phyloP scores from a whole-genome alignment of 1,284 basidiomycete species.

The Leccinum insolens region DNA sequence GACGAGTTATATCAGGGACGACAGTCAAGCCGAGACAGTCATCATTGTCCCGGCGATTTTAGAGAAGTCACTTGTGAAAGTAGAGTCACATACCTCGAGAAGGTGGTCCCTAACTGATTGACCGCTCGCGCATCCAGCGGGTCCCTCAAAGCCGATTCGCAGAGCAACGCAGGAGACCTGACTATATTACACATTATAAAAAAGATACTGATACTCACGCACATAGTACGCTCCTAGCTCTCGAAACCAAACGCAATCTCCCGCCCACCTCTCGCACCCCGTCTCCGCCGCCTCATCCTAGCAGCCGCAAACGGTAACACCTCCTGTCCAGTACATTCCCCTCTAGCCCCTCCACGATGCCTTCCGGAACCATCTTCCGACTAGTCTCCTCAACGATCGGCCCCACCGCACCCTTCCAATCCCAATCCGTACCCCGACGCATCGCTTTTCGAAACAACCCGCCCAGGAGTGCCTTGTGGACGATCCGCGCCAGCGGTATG shows the following conservation, averaged over 20 bases:
- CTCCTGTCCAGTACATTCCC: background rate
- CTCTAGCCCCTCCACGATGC: background rate
- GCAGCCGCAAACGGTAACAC: constrained; percentile 27
- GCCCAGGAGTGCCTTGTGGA: constrained; percentile 27
- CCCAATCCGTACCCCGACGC: constrained; percentile 20
- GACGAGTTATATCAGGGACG: too few relatives aligned
- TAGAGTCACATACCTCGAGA: too few relatives aligned
- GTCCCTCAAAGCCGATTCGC: background rate
- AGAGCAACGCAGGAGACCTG: background rate
- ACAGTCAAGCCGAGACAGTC: too few relatives aligned
- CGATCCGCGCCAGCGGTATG: constrained; percentile 26
- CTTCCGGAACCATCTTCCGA: constrained; percentile 28
- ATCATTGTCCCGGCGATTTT: too few relatives aligned
- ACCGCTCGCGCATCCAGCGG: background rate
- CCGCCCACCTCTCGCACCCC: constrained; percentile 24
- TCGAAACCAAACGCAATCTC: constrained; percentile 25
- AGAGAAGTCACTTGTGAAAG: too few relatives aligned
- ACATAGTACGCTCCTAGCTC: background rate
- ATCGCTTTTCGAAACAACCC: constrained; percentile 27
- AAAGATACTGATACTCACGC: background rate
- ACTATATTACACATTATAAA: background rate
- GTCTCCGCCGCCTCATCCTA: constrained; percentile 29
- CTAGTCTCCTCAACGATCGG: constrained; percentile 22
- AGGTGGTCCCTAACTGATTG: too few relatives aligned
- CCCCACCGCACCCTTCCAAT: constrained; percentile 21